Base-by-base conservation (phyloP, 805 yeast species). In the Saccharomyces cerevisiae region DNA sequence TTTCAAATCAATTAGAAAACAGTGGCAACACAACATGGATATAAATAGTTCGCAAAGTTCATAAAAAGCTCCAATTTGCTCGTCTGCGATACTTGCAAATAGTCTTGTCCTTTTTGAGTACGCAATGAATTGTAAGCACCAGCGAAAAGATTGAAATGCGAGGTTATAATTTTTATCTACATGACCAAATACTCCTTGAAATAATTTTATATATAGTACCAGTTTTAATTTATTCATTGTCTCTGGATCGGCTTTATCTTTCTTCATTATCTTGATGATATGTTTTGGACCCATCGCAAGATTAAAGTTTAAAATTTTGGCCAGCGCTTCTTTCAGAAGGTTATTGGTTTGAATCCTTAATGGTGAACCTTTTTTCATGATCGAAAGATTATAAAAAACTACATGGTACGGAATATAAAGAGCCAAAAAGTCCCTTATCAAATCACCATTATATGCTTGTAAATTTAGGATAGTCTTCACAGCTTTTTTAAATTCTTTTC, bases 51-150 rank as follows among this genome's bases (percentile, higher is more conserved):
- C 43, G 17, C 43, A 36, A 17, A 36, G 22, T 36, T 36, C 43
- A 17, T 17, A 36, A 17, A 36, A 17, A n/a, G 17, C 17, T 11
- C 43, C 5, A 17, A 36, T 36, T 36, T 36, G 24, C 6, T 17
- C 43, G 11, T 21, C 24, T 17, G 10, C 24, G 17, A 36, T 36
- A 9, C 43, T 32, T 32, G 41, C 22, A 17, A 36, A 36, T 17
- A 36, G 17, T 17, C 22, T 36, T 17, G 43, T 10, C 11, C 24
- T 36, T 36, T 36, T 36, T 17, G 43, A 36, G 13, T 36, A 36
- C 22, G 57, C 46, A 24, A 61, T 26, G 46, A 61, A 61, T 48
- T 61, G 64, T 24, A 64, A 47, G 30, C 59, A 58, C 63, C 65
- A 61, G 9, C 63, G 56, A 43, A 59, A 61, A 1, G 50, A 50